Conservation (phyloP, 257 asterid genomes). For the Gentiana macrophylla region DNA sequence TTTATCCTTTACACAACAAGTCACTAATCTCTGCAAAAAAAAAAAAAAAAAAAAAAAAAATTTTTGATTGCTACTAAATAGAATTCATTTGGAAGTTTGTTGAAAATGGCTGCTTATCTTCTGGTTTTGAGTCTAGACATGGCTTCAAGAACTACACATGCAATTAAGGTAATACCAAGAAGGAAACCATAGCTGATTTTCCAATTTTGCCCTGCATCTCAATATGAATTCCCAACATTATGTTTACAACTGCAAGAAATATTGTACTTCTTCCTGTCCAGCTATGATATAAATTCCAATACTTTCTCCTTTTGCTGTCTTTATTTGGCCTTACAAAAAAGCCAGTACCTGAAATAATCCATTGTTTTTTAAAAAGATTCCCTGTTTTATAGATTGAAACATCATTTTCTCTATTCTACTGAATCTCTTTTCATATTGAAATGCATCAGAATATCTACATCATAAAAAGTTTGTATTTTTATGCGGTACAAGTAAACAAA, state of each 20-base stretch:
- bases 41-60: no score
- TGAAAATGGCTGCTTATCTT: conserved; percentile 24
- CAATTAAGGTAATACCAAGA: conserved; percentile 33
- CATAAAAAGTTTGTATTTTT: no score
- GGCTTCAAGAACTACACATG: conserved; percentile 46
- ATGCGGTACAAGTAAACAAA: no score
- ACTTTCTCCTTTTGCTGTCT: conserved; percentile 55
- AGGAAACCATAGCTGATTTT: conserved; percentile 65
- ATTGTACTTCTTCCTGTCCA: conserved; percentile 72
- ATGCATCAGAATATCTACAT: no score
- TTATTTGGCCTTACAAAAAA: conserved; percentile 51
- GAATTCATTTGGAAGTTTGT: conserved; percentile 38
- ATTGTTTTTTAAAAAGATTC: no score
- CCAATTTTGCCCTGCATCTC: conserved; percentile 56
- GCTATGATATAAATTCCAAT: conserved; percentile 66
- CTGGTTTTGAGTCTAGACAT: conserved; percentile 35
- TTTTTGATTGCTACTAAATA: conserved; percentile 19
- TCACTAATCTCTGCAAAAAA: no score
- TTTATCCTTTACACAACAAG: no score
- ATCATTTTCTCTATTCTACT: no score
- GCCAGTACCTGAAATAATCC: conserved; percentile 45
- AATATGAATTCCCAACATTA: conserved; percentile 59
- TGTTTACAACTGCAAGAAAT: conserved; percentile 61
- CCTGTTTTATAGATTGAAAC: no score
- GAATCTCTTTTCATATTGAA: no score